Conservation (phyloP, 2,329 filamentous ascomycete genomes). For the Colletotrichum limetticola region DNA sequence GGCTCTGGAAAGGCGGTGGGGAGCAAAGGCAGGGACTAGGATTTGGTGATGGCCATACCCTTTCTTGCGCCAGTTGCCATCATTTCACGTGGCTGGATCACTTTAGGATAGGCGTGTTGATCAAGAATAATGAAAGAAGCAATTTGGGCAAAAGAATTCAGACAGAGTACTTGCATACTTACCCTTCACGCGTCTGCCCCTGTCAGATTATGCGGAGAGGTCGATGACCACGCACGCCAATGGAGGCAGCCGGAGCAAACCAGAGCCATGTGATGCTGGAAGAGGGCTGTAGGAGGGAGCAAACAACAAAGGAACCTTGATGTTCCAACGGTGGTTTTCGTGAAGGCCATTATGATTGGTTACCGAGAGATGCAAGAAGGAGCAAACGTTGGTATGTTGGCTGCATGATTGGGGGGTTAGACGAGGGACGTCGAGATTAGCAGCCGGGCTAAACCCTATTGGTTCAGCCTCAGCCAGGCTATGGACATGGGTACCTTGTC, state of each 20-base stretch:
- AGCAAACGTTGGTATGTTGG: slow-evolving; percentile 15
- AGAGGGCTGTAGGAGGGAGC: not conserved
- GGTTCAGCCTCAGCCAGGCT: slow-evolving; percentile 18
- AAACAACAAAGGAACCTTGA: slow-evolving; percentile 7
- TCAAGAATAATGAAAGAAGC: not conserved
- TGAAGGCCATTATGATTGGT: slow-evolving; percentile 7
- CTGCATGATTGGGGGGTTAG: not conserved
- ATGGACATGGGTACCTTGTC: slow-evolving; percentile 2
- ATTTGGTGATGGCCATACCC: not conserved
- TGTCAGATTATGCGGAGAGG: not conserved
- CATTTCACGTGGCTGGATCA: not conserved
- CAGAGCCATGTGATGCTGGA: not conserved
- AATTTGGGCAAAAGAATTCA: not conserved
- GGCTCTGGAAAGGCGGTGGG: not conserved
- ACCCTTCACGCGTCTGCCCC: not conserved
- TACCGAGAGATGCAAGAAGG: slow-evolving; percentile 25
- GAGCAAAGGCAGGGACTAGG: not conserved
- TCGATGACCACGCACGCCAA: not conserved
- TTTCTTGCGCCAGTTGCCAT: not conserved
- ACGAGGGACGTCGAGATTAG: slow-evolving; percentile 32
- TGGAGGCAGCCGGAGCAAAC: not conserved
- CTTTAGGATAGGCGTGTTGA: not conserved
- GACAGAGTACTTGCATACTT: not conserved
- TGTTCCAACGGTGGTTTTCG: not conserved
- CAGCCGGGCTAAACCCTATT: slow-evolving; percentile 23